Conservation (phyloP, 116 monocot genomes). For the Cymodocea nodosa region DNA sequence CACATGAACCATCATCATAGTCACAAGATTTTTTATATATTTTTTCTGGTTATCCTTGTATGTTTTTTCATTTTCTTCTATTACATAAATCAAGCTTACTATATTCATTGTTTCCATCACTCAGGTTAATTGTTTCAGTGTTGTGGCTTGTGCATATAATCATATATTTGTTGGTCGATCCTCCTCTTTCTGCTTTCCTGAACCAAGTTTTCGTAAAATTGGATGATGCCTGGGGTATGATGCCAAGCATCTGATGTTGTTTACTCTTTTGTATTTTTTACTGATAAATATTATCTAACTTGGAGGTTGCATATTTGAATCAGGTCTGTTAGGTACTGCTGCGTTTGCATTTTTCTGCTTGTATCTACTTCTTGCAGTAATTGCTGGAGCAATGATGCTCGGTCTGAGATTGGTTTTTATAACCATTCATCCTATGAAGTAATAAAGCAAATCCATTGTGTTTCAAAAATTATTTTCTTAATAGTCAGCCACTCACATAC, state of each 20-base stretch:
- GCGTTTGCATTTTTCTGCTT: conserved; percentile 99
- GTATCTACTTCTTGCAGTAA: conserved; percentile 91
- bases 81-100: background rate
- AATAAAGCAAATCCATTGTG: conserved; percentile 13
- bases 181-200: conserved; percentile 89
- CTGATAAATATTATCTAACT: background rate
- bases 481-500: background rate
- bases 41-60: too few relatives aligned
- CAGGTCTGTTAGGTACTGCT: conserved; percentile 87
- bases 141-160: conserved; percentile 95
- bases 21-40: too few relatives aligned
- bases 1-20: too few relatives aligned
- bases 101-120: conserved; percentile 1
- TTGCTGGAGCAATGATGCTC: conserved; percentile 97
- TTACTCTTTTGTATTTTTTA: background rate
- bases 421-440: conserved; percentile 99
- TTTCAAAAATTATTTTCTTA: background rate
- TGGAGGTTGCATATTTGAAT: conserved; percentile 10
- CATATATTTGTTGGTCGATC: conserved; percentile 76
- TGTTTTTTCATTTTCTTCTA: too few relatives aligned
- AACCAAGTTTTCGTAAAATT: conserved; percentile 92
- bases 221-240: conserved; percentile 90
- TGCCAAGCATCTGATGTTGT: background rate
- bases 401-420: conserved; percentile 87
- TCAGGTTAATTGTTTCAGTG: conserved; percentile 79